These are phyloP conservation scores for Leucosporidium scottii DNA, from an alignment of 768 basidiomycete species.

Conservation along the genomic window DNA sequence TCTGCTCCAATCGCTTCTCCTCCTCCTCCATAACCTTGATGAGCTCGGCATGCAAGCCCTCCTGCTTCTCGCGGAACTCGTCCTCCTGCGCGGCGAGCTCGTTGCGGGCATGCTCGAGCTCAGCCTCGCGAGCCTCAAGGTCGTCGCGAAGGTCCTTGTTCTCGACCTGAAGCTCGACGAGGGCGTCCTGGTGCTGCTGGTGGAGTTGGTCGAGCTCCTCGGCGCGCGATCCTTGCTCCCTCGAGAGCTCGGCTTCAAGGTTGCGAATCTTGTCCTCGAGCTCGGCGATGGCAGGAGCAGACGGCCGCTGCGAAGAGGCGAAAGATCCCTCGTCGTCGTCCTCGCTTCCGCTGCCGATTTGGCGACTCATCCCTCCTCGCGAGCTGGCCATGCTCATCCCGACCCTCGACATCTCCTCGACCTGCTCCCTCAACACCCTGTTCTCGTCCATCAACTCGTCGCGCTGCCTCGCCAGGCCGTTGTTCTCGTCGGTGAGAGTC, in stretches of 20 bases:
- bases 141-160: slow-evolving; percentile 28
- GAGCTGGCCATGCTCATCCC: not conserved
- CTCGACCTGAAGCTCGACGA: slow-evolving; percentile 10
- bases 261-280: slow-evolving; percentile 4
- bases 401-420: not conserved
- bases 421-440: not conserved
- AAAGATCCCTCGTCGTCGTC: not conserved
- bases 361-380: not conserved
- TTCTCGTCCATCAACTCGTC: slow-evolving; percentile 20
- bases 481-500: slow-evolving; percentile 77
- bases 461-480: slow-evolving; percentile 48
- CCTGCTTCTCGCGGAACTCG: slow-evolving; percentile 35
- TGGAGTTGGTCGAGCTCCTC: slow-evolving; percentile 3
- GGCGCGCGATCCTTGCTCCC: slow-evolving; percentile 15
- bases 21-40: slow-evolving; percentile 36
- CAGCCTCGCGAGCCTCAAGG: slow-evolving; percentile 17
- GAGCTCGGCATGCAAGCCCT: slow-evolving; percentile 34
- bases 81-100: slow-evolving; percentile 31
- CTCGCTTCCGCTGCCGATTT: not conserved
- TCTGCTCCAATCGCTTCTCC: slow-evolving; percentile 30
- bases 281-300: not conserved
- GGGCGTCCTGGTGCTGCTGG: slow-evolving; percentile 27
- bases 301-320: too few relatives aligned
- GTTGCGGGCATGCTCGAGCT: slow-evolving; percentile 18
- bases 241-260: slow-evolving; percentile 12